Evolutionary conservation across 2,329 filamentous ascomycete species (phyloP).

Genomic region (Aspergillus sojae): DNA sequence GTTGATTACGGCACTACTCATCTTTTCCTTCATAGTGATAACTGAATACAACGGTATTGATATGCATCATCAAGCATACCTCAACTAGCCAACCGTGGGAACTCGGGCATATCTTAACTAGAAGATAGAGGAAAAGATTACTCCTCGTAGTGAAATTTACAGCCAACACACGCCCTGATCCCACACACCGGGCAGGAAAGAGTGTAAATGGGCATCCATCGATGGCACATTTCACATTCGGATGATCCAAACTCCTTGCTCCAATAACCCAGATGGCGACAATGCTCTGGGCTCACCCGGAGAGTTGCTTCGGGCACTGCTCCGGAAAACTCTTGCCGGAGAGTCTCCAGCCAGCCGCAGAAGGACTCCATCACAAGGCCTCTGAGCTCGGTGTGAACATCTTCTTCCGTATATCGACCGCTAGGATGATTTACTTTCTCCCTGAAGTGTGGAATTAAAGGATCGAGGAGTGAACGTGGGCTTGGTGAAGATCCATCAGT

Average conservation of each 20-base stretch:
- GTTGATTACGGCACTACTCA: background rate
- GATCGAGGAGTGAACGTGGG: conserved; percentile 10
- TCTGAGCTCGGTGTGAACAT: conserved; percentile 29
- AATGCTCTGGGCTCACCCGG: conserved; percentile 9
- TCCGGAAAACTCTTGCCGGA: conserved; percentile 22
- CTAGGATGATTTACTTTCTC: conserved; percentile 26
- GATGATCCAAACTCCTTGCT: conserved; percentile 22
- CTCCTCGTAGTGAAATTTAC: conserved; percentile 27
- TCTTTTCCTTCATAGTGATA: background rate
- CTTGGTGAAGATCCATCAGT: background rate
- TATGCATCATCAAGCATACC: background rate
- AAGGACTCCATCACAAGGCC: conserved; percentile 33
- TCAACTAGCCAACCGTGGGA: too few species aligned
- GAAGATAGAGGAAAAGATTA: background rate
- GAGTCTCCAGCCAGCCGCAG: conserved; percentile 28
- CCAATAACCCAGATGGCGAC: conserved; percentile 34
- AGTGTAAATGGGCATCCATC: conserved; percentile 32
- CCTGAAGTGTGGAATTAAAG: conserved; percentile 29
- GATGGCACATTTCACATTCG: conserved; percentile 30
- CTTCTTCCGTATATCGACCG: conserved; percentile 26
- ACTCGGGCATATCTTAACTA: background rate
- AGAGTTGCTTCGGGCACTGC: conserved; percentile 9
- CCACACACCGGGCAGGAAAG: conserved; percentile 34
- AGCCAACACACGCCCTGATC: conserved; percentile 31
- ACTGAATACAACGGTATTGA: background rate